Percentiles rank a stretch among this genome's conserved stretches.
Conservation (phyloP, 2,329 filamentous ascomycete genomes). For the Phyllosticta paracitricarpa region DNA sequence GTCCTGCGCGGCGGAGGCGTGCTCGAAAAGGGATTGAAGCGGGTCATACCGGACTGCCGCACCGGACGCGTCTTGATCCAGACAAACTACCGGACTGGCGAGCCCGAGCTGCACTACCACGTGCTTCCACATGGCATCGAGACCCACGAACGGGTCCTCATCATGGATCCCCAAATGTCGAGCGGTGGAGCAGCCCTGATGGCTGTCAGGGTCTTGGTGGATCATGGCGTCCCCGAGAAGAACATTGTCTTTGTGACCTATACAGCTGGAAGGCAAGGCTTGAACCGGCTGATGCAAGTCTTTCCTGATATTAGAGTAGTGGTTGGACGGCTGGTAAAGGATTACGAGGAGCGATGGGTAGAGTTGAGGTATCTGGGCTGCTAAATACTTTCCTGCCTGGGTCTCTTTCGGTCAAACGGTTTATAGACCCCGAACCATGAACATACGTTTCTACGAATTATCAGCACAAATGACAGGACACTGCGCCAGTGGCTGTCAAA, state of each 20-base stretch:
- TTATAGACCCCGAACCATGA: no score
- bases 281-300: constrained; percentile 78
- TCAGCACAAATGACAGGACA: no score
- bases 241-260: constrained; percentile 90
- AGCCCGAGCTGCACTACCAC: constrained; percentile 87
- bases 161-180: constrained; percentile 91
- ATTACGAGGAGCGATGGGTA: constrained; percentile 80
- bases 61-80: constrained; percentile 87
- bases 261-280: constrained; percentile 71
- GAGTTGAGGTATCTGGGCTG: constrained; percentile 88
- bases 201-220: constrained; percentile 90
- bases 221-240: constrained; percentile 78
- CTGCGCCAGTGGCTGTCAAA: not conserved
- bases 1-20: constrained; percentile 82
- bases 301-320: constrained; percentile 84
- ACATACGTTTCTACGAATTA: no score
- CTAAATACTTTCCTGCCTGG: constrained; percentile 29
- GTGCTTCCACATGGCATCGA: constrained; percentile 63
- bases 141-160: constrained; percentile 67
- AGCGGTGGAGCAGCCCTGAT: constrained; percentile 79
- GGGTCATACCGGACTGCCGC: constrained; percentile 85
- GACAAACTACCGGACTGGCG: constrained; percentile 58
- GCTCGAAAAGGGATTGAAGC: constrained; percentile 76
- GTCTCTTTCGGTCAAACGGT: not conserved
- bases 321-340: constrained; percentile 69